Base-by-base conservation (phyloP, 441 rosid genomes). In the Populus hybrid region DNA sequence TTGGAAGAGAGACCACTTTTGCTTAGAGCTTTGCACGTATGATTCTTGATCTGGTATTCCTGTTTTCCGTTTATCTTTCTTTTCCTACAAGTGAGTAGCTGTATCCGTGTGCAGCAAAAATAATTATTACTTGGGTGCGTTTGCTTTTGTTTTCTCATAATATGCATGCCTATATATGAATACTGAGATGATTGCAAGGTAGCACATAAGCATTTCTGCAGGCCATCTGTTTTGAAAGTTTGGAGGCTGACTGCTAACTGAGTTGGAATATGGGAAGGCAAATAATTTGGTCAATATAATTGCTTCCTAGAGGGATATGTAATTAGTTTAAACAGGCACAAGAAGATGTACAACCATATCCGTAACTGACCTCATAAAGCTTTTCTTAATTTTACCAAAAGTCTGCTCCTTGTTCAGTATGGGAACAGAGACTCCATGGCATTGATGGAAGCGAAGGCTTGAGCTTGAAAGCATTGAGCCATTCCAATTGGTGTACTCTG, bases 11-110 rank as follows among this genome's bases (percentile, higher is more conserved):
- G 83, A 36, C 98, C 99, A 75, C 93, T 95, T 79, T 77, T 92
- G 87, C 88, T 90, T 71, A 87, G 91, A 87, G 99, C 97, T 81
- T 87, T 95, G 86, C 99, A 95, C 77, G 99, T 95, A 89, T 82
- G 91, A 7, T 77, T 81, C 79, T 81, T 74, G 36, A 75, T 67
- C 31, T 45, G 24, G 35, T 53, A 7, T 42, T 56, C 33, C 71
- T 56, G 7, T 77, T 63, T 68, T 69, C 45, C 36, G 66, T 28
- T 71, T 72, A 61, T 16, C 70, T 74, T 42, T 50, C 20, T 21
- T n/a, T 3, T 0, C 14, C 4, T 21, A 21, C 65, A 61, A 61
- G 24, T 21, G 12, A 21, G 26, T 61, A 61, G 23, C 65, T 61
- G 65, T 3, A 45, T 45, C 20, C 56, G 20, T 20, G 28, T 20